Conservation (phyloP, 805 yeast genomes). For the Cyberlindnera galapagoensis region DNA sequence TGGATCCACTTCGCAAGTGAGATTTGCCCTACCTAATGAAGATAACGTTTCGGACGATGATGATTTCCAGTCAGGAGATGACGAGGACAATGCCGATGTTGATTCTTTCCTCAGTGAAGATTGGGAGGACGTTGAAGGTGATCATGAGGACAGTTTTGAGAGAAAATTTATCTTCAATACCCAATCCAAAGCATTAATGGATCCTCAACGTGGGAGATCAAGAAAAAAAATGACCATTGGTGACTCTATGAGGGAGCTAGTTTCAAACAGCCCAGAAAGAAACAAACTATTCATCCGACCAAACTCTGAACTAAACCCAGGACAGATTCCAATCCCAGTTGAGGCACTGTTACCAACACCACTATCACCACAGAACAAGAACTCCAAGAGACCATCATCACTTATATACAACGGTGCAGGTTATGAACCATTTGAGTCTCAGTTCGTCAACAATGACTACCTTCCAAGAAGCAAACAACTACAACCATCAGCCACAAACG, state of each 20-base stretch:
- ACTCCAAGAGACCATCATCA: slow-evolving; percentile 22
- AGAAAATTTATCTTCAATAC: slow-evolving; percentile 10
- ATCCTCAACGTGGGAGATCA: slow-evolving; percentile 9
- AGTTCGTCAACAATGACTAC: slow-evolving; percentile 8
- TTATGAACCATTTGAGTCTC: slow-evolving; percentile 24
- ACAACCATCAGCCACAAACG: slow-evolving; percentile 4
- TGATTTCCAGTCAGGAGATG: slow-evolving; percentile 9
- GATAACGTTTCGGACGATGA: slow-evolving; percentile 7
- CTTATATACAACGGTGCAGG: slow-evolving; percentile 32
- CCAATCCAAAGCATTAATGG: slow-evolving; percentile 6
- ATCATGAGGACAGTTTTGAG: slow-evolving; percentile 4
- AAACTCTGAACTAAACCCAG: slow-evolving; percentile 29
- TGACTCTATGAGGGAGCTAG: slow-evolving; percentile 17
- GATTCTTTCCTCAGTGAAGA: slow-evolving; percentile 12
- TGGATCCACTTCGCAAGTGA: slow-evolving; percentile 23
- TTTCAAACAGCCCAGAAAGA: slow-evolving; percentile 16
- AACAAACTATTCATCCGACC: slow-evolving; percentile 27
- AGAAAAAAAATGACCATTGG: slow-evolving; percentile 2
- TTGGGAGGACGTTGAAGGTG: slow-evolving; percentile 10
- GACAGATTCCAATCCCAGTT: slow-evolving; percentile 30
- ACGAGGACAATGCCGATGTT: slow-evolving; percentile 4
- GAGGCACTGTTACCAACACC: slow-evolving; percentile 32
- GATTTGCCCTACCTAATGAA: slow-evolving; percentile 21
- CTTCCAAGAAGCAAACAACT: slow-evolving; percentile 3
- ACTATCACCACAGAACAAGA: slow-evolving; percentile 29